Base-by-base conservation (phyloP, 371 early-diverging fungal genomes). In the Mortierella sp. region DNA sequence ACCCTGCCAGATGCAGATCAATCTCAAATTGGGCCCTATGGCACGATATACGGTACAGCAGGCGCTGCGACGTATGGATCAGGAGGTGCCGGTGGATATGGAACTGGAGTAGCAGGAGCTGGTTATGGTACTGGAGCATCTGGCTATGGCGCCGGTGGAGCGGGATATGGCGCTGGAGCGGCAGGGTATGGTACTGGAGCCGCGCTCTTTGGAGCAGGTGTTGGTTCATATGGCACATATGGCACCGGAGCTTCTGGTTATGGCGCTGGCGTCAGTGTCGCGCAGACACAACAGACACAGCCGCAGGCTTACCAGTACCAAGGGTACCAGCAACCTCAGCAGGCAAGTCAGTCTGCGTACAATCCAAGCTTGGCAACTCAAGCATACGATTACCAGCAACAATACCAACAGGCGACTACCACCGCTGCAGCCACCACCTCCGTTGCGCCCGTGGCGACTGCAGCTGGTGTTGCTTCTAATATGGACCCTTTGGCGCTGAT, bases 401-500 rank as follows among this genome's bases (percentile, higher is more conserved):
- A 32, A 0, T 35, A 35, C 7, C 35, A 32, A 6, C 63, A 63
- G 38, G 35, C 32, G 16, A 56, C 10, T 4, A 8, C 55, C 27
- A 11, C 56, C n/a, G 24, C 27, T 7, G n/a, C 56, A 1, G n/a
- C 56, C 27, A 38, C 63, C 18, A 35, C 21, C 1, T 3, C 63
- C 29, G 2, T 32, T 27, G 60, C 63, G 21, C 32, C 63, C 18
- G 35, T 21, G 2, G 63, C 63, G 32, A 35, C 63, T 16, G 4
- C 63, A 35, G 7, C 63, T 35, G 7, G 56, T 27, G 29, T 16
- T 60, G 16, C 60, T 4, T 60, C 60, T 4, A 63, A 63, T 6
- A 63, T 63, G 63, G 63, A 63, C 8, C 63, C 63, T 2, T 63
- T 63, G 35, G 63, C 63, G 14, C 35, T 63, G 63, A 63, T 63